Conservation (phyloP, 2,329 filamentous ascomycete species). For the Bipolaris bicolor region DNA sequence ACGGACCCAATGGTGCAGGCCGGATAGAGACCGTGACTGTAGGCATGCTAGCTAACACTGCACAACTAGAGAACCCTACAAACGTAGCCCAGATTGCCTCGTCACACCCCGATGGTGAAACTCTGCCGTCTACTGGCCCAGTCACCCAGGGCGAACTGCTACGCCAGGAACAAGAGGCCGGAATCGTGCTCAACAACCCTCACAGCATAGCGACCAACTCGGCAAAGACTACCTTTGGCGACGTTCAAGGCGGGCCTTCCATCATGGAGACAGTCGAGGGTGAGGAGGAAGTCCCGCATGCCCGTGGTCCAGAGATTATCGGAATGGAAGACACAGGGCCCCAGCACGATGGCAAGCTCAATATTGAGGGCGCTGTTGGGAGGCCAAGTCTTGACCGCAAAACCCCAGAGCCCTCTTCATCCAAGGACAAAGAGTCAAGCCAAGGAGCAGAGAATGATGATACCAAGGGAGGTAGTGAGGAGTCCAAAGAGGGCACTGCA, state of each 20-base stretch:
- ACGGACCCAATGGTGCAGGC: slow-evolving; percentile 78
- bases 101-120: slow-evolving; percentile 44
- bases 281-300: slow-evolving; percentile 72
- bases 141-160: slow-evolving; percentile 81
- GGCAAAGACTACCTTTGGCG: slow-evolving; percentile 35
- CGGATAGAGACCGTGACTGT: slow-evolving; percentile 82
- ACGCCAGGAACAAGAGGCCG: slow-evolving; percentile 83
- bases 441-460: slow-evolving; percentile 10
- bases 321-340: slow-evolving; percentile 87
- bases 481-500: neutral
- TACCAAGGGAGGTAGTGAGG: neutral
- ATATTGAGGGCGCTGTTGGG: slow-evolving; percentile 48
- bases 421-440: slow-evolving; percentile 33
- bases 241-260: slow-evolving; percentile 39
- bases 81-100: slow-evolving; percentile 38
- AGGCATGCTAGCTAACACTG: slow-evolving; percentile 56
- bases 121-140: slow-evolving; percentile 44
- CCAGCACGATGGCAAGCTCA: slow-evolving; percentile 64
- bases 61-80: slow-evolving; percentile 16
- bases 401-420: slow-evolving; percentile 29
- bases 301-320: slow-evolving; percentile 81
- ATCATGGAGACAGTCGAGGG: slow-evolving; percentile 47
- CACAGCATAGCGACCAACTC: slow-evolving; percentile 36
- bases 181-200: slow-evolving; percentile 68
- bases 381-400: slow-evolving; percentile 41